Evolutionary conservation across 768 basidiomycete species (phyloP).

Genomic region (Coprinellus micaceus): DNA sequence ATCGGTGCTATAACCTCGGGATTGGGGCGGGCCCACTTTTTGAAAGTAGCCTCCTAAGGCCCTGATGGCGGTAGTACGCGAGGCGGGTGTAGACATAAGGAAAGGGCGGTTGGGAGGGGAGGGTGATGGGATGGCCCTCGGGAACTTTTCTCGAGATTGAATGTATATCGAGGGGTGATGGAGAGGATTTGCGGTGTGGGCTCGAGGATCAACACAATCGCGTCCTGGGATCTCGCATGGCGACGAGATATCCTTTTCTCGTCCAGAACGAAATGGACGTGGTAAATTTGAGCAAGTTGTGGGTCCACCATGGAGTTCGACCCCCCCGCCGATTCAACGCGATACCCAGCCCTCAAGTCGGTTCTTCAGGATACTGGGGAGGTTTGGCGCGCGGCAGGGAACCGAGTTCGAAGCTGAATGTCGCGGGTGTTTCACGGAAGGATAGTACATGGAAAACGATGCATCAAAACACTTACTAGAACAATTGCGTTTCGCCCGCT

Average conservation of each 20-base stretch:
- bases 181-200: neutral
- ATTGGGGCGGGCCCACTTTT: conserved; percentile 16
- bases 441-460: too few species aligned
- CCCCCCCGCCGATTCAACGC: too few species aligned
- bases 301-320: neutral
- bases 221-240: neutral
- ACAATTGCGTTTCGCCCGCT: too few species aligned
- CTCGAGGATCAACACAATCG: too few species aligned
- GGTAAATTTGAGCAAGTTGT: neutral
- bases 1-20: neutral
- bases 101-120: neutral
- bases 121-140: neutral
- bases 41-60: neutral
- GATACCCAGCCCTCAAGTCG: too few species aligned
- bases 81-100: neutral
- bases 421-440: too few species aligned
- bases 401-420: too few species aligned
- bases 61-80: neutral
- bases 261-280: neutral
- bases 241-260: neutral
- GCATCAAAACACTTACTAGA: too few species aligned
- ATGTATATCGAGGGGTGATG: too few species aligned
- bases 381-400: too few species aligned
- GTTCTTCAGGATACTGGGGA: too few species aligned
- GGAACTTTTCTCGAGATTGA: neutral